phyloP scores from a whole-genome alignment of 441 rosid species.

The Pelargonium cotyledonis region DNA sequence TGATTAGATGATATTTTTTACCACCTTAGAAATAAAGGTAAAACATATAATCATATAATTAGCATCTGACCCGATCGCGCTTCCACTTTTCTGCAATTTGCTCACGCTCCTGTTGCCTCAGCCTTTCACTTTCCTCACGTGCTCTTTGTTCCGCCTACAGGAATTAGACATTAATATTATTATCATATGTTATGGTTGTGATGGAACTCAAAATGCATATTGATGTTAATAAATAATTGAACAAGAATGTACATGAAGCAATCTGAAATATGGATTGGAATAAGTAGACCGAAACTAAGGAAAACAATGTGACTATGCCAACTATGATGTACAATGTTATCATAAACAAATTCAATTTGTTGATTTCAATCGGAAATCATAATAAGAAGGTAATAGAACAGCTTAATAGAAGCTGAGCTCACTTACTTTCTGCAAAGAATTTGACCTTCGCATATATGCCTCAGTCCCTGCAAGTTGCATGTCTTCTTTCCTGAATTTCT shows the following conservation, averaged over 20 bases:
- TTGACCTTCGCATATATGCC: constrained; percentile 73
- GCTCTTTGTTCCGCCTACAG: constrained; percentile 75
- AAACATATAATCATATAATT: not conserved
- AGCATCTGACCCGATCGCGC: constrained; percentile 74
- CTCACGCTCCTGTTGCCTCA: constrained; percentile 85
- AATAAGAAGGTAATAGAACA: not conserved
- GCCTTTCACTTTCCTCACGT: constrained; percentile 81
- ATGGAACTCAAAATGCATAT: not conserved
- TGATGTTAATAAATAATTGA: not conserved
- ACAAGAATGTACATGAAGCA: no score
- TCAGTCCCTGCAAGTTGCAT: constrained; percentile 74
- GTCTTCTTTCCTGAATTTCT: constrained; percentile 96
- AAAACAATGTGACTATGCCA: no score
- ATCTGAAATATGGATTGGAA: no score
- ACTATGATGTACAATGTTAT: no score
- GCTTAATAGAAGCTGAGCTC: not conserved
- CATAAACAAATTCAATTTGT: not conserved
- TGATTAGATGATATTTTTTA: no score
- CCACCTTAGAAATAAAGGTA: not conserved
- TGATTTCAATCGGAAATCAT: not conserved
- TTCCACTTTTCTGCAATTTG: constrained; percentile 73
- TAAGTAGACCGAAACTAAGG: no score
- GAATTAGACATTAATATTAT: not conserved
- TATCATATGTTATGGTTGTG: not conserved
- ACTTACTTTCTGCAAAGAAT: constrained; percentile 70